Percentiles rank a stretch among this genome's conserved stretches.
phyloP scores from a whole-genome alignment of 352 stramenopile genomes.

The Pythium utonaiense region DNA sequence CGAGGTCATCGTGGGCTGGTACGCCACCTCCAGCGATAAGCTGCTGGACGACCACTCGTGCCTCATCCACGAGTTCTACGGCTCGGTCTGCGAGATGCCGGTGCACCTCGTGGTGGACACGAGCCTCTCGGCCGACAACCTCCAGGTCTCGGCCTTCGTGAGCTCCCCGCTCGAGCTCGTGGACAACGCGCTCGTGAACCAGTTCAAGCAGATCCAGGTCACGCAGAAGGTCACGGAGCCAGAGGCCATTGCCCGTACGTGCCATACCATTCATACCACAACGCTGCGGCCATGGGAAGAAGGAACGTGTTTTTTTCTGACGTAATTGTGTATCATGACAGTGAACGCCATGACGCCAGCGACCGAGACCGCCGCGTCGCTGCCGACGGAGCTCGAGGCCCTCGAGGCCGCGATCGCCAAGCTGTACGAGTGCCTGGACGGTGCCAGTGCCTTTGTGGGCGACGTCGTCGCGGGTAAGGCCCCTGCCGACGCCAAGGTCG shows the following conservation, averaged over 20 bases:
- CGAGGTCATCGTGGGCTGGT: constrained; percentile 97
- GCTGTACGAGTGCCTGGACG: constrained; percentile 91
- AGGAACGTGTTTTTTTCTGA: not conserved
- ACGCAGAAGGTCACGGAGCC: constrained; percentile 90
- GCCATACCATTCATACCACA: not conserved
- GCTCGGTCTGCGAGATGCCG: constrained; percentile 88
- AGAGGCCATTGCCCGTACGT: constrained; percentile 92
- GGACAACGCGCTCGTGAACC: constrained; percentile 89
- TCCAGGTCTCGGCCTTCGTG: constrained; percentile 92
- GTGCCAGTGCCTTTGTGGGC: constrained; percentile 86
- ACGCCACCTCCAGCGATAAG: constrained; percentile 71
- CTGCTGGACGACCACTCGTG: constrained; percentile 93
- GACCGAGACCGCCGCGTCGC: constrained; percentile 27
- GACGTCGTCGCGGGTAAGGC: constrained; percentile 84
- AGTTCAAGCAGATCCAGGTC: constrained; percentile 92
- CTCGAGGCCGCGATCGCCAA: constrained; percentile 82
- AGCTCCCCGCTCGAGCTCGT: constrained; percentile 87
- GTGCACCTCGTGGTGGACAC: constrained; percentile 97
- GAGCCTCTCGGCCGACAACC: constrained; percentile 64
- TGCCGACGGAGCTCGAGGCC: constrained; percentile 75
- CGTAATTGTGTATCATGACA: too few relatives aligned
- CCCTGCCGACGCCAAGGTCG: constrained; percentile 84
- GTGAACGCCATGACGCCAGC: constrained; percentile 64
- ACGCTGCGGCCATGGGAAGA: not conserved
- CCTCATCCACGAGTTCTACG: constrained; percentile 99